Conservation (phyloP, 192 early-diverging fungal species). For the Mortierella claussenii region DNA sequence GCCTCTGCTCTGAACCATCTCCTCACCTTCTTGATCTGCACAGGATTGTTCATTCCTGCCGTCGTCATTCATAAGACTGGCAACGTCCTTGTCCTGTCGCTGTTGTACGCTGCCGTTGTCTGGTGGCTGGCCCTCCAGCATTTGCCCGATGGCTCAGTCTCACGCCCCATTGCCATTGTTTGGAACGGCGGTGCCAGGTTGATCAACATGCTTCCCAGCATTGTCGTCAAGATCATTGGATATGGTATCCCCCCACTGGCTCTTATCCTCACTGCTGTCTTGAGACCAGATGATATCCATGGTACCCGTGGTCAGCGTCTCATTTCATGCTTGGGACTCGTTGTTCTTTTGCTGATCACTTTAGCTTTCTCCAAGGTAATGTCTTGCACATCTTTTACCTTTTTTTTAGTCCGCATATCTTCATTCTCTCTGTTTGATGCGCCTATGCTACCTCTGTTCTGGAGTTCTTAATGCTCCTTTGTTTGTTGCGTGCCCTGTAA, state of each 20-base stretch:
- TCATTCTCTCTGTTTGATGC: no score
- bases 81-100: slow-evolving; percentile 42
- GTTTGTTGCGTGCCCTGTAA: neutral
- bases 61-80: slow-evolving; percentile 40
- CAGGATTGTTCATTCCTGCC: slow-evolving; percentile 45
- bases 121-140: slow-evolving; percentile 30
- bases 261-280: slow-evolving; percentile 62
- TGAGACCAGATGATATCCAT: slow-evolving; percentile 56
- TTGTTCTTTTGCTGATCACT: slow-evolving; percentile 64
- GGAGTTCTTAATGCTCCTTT: neutral
- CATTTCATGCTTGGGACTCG: slow-evolving; percentile 79
- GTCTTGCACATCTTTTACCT: neutral
- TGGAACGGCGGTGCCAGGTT: slow-evolving; percentile 29
- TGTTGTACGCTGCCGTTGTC: slow-evolving; percentile 34
- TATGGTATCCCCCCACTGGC: slow-evolving; percentile 52
- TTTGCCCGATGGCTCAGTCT: slow-evolving; percentile 24
- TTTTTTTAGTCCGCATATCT: neutral
- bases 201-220: slow-evolving; percentile 12
- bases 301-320: slow-evolving; percentile 75
- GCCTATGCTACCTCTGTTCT: no score
- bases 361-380: slow-evolving; percentile 62
- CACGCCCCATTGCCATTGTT: slow-evolving; percentile 14
- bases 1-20: slow-evolving; percentile 5
- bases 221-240: slow-evolving; percentile 27
- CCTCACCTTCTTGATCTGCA: slow-evolving; percentile 35